Conservation (phyloP, 257 asterid species). For the Apocynum venetum region DNA sequence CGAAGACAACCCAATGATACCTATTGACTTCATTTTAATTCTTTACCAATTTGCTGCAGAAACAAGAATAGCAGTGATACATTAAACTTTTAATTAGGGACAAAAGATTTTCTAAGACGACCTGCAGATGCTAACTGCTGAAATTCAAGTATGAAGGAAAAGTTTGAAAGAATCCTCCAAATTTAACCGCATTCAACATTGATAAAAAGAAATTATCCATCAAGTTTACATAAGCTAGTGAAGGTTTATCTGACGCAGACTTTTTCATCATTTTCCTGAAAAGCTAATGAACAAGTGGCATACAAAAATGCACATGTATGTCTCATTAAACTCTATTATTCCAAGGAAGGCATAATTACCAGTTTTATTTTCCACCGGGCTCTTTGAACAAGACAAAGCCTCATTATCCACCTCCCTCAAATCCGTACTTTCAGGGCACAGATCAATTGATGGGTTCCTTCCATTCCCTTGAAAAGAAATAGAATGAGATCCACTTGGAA, state of each 20-base stretch:
- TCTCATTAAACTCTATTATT: background rate
- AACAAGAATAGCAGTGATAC: background rate
- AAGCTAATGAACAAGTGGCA: background rate
- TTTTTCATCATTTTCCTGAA: background rate
- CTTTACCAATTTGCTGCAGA: background rate
- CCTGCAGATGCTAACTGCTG: background rate
- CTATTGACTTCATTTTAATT: too few relatives aligned
- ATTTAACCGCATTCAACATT: background rate
- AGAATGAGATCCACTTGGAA: conserved; percentile 20
- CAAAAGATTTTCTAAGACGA: background rate
- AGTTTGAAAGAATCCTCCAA: background rate
- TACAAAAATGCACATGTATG: background rate
- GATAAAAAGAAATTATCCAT: background rate
- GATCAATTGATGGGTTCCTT: conserved; percentile 32
- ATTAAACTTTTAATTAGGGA: background rate
- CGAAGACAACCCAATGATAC: background rate
- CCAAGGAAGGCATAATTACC: conserved; percentile 34
- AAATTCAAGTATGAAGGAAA: background rate
- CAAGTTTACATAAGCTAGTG: background rate
- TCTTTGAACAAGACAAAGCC: conserved; percentile 44
- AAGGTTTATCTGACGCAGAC: background rate
- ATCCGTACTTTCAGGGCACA: conserved; percentile 60
- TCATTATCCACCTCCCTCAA: conserved; percentile 45
- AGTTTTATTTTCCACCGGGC: conserved; percentile 52
- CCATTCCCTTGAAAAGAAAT: conserved; percentile 14